Evolutionary conservation across 306 rosid genomes (phyloP).

Genomic region (Crataegus laevigata): DNA sequence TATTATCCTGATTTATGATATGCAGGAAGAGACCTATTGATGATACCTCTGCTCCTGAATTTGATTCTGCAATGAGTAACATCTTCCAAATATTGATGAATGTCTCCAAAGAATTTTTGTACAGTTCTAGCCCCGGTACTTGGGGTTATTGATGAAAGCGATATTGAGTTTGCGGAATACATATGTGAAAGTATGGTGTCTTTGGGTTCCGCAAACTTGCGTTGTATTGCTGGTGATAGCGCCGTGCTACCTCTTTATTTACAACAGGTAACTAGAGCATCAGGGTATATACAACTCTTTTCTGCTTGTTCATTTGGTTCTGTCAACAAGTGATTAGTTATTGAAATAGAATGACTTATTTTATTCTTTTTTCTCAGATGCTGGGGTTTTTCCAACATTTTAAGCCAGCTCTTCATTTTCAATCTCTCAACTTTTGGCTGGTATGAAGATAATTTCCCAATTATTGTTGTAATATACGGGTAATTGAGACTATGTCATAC

Average conservation of each 20-base stretch:
- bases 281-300: not conserved
- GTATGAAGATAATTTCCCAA: conserved; percentile 35
- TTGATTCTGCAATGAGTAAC: conserved; percentile 65
- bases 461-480: not conserved
- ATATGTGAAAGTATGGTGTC: conserved; percentile 88
- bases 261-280: conserved; percentile 54
- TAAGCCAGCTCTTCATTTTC: conserved; percentile 82
- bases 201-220: conserved; percentile 78
- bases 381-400: conserved; percentile 73
- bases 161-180: conserved; percentile 69
- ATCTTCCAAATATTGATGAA: conserved; percentile 75
- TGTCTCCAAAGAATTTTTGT: conserved; percentile 60
- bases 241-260: conserved; percentile 50
- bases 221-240: conserved; percentile 64
- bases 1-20: conserved; percentile 15
- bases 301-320: not conserved
- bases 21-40: conserved; percentile 80
- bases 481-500: conserved; percentile 13
- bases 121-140: conserved; percentile 42
- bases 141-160: conserved; percentile 56
- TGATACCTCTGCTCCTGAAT: conserved; percentile 62
- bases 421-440: conserved; percentile 86
- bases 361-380: conserved; percentile 54
- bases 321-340: not conserved
- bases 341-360: not conserved